A percentile compares a stretch with the other conserved stretches of the same genome.
Conservation (phyloP, 345 rosid genomes). For the Populus davidiana region DNA sequence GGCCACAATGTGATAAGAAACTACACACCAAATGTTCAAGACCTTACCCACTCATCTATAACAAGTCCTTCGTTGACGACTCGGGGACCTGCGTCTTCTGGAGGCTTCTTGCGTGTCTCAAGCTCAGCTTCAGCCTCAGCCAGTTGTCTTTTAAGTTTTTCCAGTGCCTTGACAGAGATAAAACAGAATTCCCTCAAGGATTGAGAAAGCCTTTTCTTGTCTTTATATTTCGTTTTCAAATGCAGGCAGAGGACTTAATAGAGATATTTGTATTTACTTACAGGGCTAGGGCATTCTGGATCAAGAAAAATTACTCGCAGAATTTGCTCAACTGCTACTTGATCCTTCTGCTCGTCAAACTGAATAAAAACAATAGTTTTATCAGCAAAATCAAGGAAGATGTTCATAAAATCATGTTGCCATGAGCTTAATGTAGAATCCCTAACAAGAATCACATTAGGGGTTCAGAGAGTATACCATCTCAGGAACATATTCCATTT, state of each 20-base stretch:
- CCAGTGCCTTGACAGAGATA: slow-evolving; percentile 21
- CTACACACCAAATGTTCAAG: background rate
- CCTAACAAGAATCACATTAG: background rate
- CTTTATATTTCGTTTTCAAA: background rate
- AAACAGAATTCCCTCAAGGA: background rate
- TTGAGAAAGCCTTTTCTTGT: background rate
- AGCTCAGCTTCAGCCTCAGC: slow-evolving; percentile 34
- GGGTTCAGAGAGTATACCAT: slow-evolving; percentile 16
- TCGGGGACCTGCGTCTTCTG: slow-evolving; percentile 24
- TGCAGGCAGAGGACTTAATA: background rate
- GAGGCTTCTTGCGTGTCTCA: slow-evolving; percentile 31
- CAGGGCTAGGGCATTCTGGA: slow-evolving; percentile 73
- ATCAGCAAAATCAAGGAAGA: background rate
- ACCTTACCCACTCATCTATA: slow-evolving; percentile 37
- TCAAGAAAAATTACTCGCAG: slow-evolving; percentile 79
- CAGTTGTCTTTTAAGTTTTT: slow-evolving; percentile 29
- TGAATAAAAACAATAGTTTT: slow-evolving; percentile 25
- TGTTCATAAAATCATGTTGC: background rate
- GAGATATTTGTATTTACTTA: slow-evolving; percentile 30
- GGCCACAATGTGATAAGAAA: background rate
- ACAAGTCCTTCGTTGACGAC: slow-evolving; percentile 31
- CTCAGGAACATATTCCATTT: slow-evolving; percentile 34
- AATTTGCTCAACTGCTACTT: slow-evolving; percentile 72
- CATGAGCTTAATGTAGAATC: background rate
- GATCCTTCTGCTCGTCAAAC: slow-evolving; percentile 97